These are phyloP conservation scores for Backusella mclennaniae DNA, from an alignment of 192 early-diverging fungal species.

Conservation along the genomic window DNA sequence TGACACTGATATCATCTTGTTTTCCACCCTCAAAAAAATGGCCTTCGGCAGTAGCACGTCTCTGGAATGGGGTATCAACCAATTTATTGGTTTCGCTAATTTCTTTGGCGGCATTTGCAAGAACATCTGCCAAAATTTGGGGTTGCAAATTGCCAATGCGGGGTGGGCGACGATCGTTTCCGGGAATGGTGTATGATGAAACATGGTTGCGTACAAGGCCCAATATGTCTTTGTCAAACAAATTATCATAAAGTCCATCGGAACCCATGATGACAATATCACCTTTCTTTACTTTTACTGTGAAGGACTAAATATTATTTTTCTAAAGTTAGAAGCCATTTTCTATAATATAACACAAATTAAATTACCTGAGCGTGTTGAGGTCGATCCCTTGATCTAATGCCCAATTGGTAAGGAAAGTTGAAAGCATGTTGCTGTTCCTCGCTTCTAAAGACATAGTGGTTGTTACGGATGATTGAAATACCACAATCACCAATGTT, in stretches of 20 bases:
- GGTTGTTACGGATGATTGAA: constrained; percentile 80
- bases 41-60: constrained; percentile 89
- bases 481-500: constrained; percentile 95
- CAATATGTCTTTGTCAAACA: constrained; percentile 96
- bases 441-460: constrained; percentile 88
- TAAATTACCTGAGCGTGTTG: constrained; percentile 65
- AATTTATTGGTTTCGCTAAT: constrained; percentile 76
- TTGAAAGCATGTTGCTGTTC: constrained; percentile 99
- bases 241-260: constrained; percentile 96
- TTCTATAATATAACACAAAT: background rate
- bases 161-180: constrained; percentile 14
- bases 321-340: background rate
- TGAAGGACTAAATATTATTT: constrained; percentile 44
- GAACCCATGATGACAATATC: constrained; percentile 92
- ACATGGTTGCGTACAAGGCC: constrained; percentile 42
- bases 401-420: constrained; percentile 94
- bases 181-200: constrained; percentile 24
- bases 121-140: constrained; percentile 70
- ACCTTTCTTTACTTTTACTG: constrained; percentile 81
- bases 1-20: constrained; percentile 90
- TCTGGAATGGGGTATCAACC: constrained; percentile 86
- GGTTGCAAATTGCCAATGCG: constrained; percentile 72
- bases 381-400: constrained; percentile 73
- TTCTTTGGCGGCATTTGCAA: constrained; percentile 73
- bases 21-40: constrained; percentile 76